Base-by-base conservation (phyloP, 164 flowering plant species). In the Chimonanthus salicifolius region DNA sequence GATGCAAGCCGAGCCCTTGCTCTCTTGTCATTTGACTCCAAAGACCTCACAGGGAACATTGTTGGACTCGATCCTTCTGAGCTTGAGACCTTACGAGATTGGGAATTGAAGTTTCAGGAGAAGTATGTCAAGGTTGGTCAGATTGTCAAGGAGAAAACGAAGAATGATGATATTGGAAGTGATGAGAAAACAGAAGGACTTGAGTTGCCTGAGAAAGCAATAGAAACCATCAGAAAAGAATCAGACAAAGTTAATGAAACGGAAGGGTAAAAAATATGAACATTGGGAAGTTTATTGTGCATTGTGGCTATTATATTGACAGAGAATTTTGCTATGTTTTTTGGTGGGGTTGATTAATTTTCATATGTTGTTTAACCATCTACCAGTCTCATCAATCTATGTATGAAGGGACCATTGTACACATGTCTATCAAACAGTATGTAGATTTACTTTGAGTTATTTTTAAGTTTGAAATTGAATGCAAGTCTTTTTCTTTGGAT, bases 1-100 rank as follows among this genome's bases (percentile, higher is more conserved):
- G 97, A 90, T 74, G 92, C 94, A 13, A 89, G 94, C 78, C 74
- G 94, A 72, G 95, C 97, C 13, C 72, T 89, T 20, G 92, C 95
- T 16, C 83, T 81, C 15, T 75, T 92, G 89, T 92, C 94, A 3
- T 92, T 89, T 46, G 90, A 92, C 8, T 75, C 85, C 6, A 69
- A 85, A 54, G 97, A 90, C 72, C 79, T 92, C 0, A 90, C 83
- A 7, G 94, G 94, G 3, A 81, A 92, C 69, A 64, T 82, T 0
- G 85, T 83, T 62, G 95, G 93, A 54, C 82, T 90, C 46, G 72
- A 72, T 63, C 73, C 74, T 64, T 74, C 75, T 13, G 89, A 86
- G 78, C 81, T 86, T 21, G 86, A 85, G 67, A 84, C 78, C 71
- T 71, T 92, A 51, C 85, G 84, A 73, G 97, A 92, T 64, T 92